Base-by-base conservation (phyloP, 2,329 filamentous ascomycete genomes). In the Epichloe sibirici region DNA sequence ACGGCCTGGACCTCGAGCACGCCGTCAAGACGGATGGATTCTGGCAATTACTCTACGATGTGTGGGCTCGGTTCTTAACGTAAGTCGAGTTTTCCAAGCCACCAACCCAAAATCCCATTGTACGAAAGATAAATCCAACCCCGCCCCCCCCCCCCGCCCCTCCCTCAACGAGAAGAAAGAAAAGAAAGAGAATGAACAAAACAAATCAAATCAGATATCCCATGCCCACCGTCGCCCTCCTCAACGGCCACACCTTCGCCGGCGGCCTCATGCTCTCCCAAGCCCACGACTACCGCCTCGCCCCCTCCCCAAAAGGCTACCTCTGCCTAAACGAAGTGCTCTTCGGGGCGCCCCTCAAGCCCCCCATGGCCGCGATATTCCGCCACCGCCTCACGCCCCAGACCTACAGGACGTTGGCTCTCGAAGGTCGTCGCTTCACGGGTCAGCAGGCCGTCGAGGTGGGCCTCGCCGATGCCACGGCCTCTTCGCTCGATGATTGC, bases 271-370 rank as follows among this genome's bases (percentile, higher is more conserved):
- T 56, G 83, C 72, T 86, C 9, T 80, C 86, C 55, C 87, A 89
- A 78, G 81, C 86, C 69, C 87, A 91, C 69, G 88, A 93, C 70
- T 93, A 93, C 71, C 80, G 88, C 31, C 75, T 93, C 58, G 86
- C 88, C 71, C 85, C 85, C 62, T 78, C 83, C 0, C 63, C 74
- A 2, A 74, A 77, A 21, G 88, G 88, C n/a, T 90, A 81, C 68
- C 66, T 87, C 40, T 91, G 88, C 68, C 71, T 93, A 58, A 91
- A 91, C 67, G 88, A 93, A 70, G 74, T 93, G 13, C 82, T 90
- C 58, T 85, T 93, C 56, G 87, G 88, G 49, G 83, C 84, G 1
- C 79, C 84, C n/a, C 76, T 93, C 38, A 78, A 82, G 58, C 76
- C 86, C 3, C 75, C 86, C 54, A 90, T 94, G 86, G 78, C 78